Percentiles rank a stretch among this genome's conserved stretches.
phyloP scores from a whole-genome alignment of 257 asterid species.

The Penstemon newberryi region DNA sequence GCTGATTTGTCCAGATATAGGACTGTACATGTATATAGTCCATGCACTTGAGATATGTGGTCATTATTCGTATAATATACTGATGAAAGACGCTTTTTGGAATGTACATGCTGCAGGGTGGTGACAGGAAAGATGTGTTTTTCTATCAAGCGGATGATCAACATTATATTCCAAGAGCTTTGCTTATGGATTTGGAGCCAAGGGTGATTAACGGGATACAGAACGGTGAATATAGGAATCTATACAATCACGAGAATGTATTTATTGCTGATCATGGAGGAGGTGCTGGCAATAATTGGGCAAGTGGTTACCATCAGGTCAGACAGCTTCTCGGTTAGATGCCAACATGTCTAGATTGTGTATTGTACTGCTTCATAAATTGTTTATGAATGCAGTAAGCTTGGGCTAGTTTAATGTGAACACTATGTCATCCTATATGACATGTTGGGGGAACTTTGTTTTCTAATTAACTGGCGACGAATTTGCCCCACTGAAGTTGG shows the following conservation, averaged over 20 bases:
- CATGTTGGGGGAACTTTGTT: conserved; percentile 3
- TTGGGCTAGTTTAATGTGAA: background rate
- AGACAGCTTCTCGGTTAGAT: conserved; percentile 15
- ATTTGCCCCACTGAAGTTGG: background rate
- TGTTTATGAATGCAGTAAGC: conserved; percentile 13
- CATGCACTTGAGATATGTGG: background rate
- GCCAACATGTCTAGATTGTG: background rate
- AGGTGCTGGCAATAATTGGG: conserved; percentile 99
- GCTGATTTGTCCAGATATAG: background rate
- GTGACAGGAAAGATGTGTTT: conserved; percentile 96
- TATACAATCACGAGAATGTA: conserved; percentile 93
- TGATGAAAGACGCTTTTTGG: conserved; percentile 8
- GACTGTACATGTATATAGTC: background rate
- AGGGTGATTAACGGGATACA: conserved; percentile 96
- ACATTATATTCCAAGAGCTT: conserved; percentile 93
- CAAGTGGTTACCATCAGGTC: conserved; percentile 99
- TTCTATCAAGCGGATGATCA: conserved; percentile 99
- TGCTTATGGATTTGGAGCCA: conserved; percentile 98
- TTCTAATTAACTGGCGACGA: background rate
- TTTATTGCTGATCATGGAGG: conserved; percentile 95
- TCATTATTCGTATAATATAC: background rate
- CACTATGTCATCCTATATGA: conserved; percentile 3
- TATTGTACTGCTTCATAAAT: background rate
- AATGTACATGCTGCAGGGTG: conserved; percentile 62
- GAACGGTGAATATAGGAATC: conserved; percentile 90